Base-by-base conservation (phyloP, 2,329 filamentous ascomycete species). In the Cordyceps cateniannulata region DNA sequence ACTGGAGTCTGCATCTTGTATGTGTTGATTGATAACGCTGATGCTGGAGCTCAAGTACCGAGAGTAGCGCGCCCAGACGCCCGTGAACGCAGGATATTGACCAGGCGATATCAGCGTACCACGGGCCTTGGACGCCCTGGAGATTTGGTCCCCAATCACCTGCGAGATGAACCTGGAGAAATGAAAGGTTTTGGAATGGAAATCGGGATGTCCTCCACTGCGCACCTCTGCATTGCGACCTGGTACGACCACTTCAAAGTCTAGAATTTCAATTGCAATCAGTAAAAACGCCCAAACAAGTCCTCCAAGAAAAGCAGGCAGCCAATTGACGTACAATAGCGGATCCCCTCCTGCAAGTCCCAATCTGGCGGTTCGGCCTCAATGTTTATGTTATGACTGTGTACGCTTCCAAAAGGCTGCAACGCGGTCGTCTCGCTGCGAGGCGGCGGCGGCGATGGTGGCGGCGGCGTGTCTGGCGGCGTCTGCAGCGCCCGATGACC, bases 211-310 rank as follows among this genome's bases (percentile, higher is more conserved):
- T 1, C 14, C 42, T 1, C 53, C 27, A 1, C 12, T 24, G 10
- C 53, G 53, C 27, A 56, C 53, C 14, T 56, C 53, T n/a, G 42
- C 53, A 24, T n/a, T 32, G 12, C 53, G 53, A 18, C 53, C 53
- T 3, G 53, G 53, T 9, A 56, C n/a, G 42, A 56, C 53, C 9
- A 56, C 20, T 24, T 56, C n/a, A 32, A 32, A 35, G n/a, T 56
- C 53, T 56, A 7, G 7, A 10, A 24, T 50, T 20, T n/a, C 22
- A 14, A 22, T 5, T 6, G 10, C 16, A 20, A 38, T 22, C 7
- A 44, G 24, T 20, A 0, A 10, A 44, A 14, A 10, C 5, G 18
- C 4, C 29, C 29, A 32, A 32, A 53, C 6, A n/a, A 53, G 25
- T 5, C 38, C 22, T n/a, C n/a, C 18, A 29, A 27, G 6, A 5